Evolutionary conservation across 371 early-diverging fungal species (phyloP).

Genomic region (Mycotypha africana): DNA sequence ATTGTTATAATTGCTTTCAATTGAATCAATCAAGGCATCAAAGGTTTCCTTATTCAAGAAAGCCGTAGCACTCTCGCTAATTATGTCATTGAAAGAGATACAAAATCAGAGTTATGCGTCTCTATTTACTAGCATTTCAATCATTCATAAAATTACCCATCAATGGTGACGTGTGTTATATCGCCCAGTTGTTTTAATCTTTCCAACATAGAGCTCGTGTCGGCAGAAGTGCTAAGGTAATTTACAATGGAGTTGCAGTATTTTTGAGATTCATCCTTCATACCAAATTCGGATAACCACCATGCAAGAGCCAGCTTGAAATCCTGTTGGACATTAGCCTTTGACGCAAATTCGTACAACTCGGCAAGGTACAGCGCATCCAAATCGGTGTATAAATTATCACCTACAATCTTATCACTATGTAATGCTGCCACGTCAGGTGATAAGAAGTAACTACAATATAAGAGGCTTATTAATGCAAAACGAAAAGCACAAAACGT

Average conservation of each 20-base stretch:
- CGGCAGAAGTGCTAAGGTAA: slow-evolving; percentile 28
- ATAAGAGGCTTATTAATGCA: too few species aligned
- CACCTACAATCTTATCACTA: slow-evolving; percentile 51
- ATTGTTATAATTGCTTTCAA: slow-evolving; percentile 8
- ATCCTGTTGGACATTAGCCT: slow-evolving; percentile 59
- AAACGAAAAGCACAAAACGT: too few species aligned
- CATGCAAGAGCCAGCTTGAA: slow-evolving; percentile 81
- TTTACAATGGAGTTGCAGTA: slow-evolving; percentile 72
- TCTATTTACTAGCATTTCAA: neutral
- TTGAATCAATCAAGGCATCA: slow-evolving; percentile 9
- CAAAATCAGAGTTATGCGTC: neutral
- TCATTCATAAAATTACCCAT: too few species aligned
- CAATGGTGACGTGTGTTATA: too few species aligned
- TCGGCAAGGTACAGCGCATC: slow-evolving; percentile 70
- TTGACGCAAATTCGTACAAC: slow-evolving; percentile 69
- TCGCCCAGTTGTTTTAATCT: neutral
- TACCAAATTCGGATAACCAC: slow-evolving; percentile 77
- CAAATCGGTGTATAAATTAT: slow-evolving; percentile 43
- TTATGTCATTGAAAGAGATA: neutral
- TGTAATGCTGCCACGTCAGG: too few species aligned
- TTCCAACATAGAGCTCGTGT: neutral
- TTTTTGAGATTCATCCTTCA: slow-evolving; percentile 58
- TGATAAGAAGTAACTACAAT: slow-evolving; percentile 64
- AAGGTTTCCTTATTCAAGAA: slow-evolving; percentile 11
- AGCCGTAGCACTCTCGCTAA: slow-evolving; percentile 4